Base-by-base conservation (phyloP, 2,329 filamentous ascomycete species). In the Trichoderma koningiopsis region DNA sequence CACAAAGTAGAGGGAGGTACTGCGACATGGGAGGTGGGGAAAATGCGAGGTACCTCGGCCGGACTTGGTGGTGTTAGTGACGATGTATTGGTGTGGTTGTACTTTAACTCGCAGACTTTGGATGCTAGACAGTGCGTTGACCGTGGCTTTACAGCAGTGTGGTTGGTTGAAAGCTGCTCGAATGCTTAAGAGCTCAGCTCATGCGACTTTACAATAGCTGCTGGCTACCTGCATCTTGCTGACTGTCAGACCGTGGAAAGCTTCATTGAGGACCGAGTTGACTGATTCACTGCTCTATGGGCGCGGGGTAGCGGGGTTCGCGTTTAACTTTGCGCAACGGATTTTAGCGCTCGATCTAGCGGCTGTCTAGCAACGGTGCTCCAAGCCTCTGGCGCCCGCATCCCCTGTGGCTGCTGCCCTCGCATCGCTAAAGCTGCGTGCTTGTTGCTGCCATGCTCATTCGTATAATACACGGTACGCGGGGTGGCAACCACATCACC, bases 401-500 rank as follows among this genome's bases (percentile, higher is more conserved):
- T 31, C 53, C 53, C 53, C 53, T 53, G 49, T 53, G 24, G 22
- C 47, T 13, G 22, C 19, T 49, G 47, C 49, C 16, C 14, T 24
- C 29, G 5, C 22, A 19, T 55, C 55, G 31, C 53, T 35, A 24
- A 3, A 59, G 56, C 56, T 40, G 31, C 33, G 37, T 16, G 14
- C 5, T 14, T 53, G 49, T 24, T 24, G 24, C 13, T 52, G 47
- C 22, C 2, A 43, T 6, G 16, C 40, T 11, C 49, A 4, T 29
- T 11, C 49, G 22, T 29, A 53, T 24, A 14, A 10, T 53, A 27
- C 6, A 14, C 24, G n/a, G 13, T 53, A 16, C 35, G n/a, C 57
- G 37, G 22, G 57, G 57, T 43, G 49, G 52, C 27, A 29, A 55
- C 33, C 49, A 37, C 62, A 65, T 65, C 62, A 57, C 52, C 62